These are phyloP conservation scores for Tetrahymena elliotti DNA, from an alignment of 73 alveolate species.

Conservation along the genomic window DNA sequence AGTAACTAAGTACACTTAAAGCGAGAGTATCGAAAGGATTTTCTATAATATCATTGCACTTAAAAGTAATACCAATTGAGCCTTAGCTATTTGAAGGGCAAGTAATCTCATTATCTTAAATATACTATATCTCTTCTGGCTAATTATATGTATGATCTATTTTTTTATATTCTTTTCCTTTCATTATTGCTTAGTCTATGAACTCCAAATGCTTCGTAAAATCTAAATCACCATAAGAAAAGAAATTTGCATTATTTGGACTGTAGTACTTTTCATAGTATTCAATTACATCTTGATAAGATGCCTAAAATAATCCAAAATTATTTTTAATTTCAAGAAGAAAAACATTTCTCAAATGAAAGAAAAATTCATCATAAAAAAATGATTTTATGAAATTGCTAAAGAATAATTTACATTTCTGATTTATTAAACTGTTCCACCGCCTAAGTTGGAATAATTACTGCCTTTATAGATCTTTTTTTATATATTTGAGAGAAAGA, in stretches of 20 bases:
- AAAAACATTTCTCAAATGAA: not conserved
- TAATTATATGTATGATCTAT: not conserved
- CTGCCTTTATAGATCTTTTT: conserved; percentile 15
- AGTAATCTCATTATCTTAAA: not conserved
- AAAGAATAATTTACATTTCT: not conserved
- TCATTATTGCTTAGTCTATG: conserved; percentile 20
- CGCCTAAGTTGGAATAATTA: not conserved
- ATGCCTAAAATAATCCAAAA: not conserved
- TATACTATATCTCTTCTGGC: not conserved
- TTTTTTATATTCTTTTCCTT: conserved; percentile 23
- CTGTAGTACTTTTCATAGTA: conserved; percentile 47
- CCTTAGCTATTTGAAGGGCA: conserved; percentile 41
- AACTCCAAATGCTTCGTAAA: conserved; percentile 52
- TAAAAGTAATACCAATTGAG: conserved; percentile 36
- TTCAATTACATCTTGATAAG: conserved; percentile 34
- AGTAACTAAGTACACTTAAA: conserved; percentile 34
- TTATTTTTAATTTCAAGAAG: not conserved
- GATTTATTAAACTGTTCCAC: not conserved
- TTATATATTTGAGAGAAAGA: conserved; percentile 27
- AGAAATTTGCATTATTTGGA: conserved; percentile 47
- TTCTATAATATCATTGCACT: conserved; percentile 39
- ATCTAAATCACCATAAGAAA: conserved; percentile 62
- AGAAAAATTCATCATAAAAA: too few species aligned
- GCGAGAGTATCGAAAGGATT: conserved; percentile 52
- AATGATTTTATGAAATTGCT: too few species aligned